A percentile compares a stretch with the other conserved stretches of the same genome.
Conservation (phyloP, 2,329 filamentous ascomycete species). For the Epichloe gansuensis region DNA sequence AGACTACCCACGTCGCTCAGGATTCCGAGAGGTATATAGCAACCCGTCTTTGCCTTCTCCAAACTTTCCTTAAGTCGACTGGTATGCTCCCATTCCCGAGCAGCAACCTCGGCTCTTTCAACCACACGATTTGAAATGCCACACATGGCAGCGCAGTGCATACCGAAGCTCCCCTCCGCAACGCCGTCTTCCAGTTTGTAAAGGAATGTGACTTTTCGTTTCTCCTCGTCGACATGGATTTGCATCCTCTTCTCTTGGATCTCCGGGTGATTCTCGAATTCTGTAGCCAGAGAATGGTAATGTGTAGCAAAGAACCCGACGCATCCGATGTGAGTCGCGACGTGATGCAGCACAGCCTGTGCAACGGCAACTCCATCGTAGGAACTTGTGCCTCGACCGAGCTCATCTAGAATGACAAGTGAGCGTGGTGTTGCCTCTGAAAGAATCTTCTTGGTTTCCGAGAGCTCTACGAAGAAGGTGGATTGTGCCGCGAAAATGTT, state of each 20-base stretch:
- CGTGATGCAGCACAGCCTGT: constrained; percentile 91
- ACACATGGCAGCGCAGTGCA: constrained; percentile 98
- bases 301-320: constrained; percentile 96
- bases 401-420: constrained; percentile 90
- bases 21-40: constrained; percentile 72
- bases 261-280: constrained; percentile 83
- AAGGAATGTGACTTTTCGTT: constrained; percentile 84
- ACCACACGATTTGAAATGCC: constrained; percentile 78
- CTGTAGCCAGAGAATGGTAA: constrained; percentile 84
- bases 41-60: constrained; percentile 64
- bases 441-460: constrained; percentile 96
- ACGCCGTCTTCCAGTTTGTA: constrained; percentile 91
- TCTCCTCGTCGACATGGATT: constrained; percentile 77
- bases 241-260: constrained; percentile 81
- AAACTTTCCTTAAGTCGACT: constrained; percentile 79
- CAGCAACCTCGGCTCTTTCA: constrained; percentile 74
- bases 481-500: constrained; percentile 98
- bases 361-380: constrained; percentile 96
- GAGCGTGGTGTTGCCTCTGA: constrained; percentile 87
- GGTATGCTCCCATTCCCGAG: constrained; percentile 89
- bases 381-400: constrained; percentile 85
- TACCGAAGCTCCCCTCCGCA: constrained; percentile 92
- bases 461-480: constrained; percentile 95
- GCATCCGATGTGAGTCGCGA: constrained; percentile 85
- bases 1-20: constrained; percentile 78